Evolutionary conservation across 768 basidiomycete species (phyloP).

Genomic region (Gautieria morchelliformis): DNA sequence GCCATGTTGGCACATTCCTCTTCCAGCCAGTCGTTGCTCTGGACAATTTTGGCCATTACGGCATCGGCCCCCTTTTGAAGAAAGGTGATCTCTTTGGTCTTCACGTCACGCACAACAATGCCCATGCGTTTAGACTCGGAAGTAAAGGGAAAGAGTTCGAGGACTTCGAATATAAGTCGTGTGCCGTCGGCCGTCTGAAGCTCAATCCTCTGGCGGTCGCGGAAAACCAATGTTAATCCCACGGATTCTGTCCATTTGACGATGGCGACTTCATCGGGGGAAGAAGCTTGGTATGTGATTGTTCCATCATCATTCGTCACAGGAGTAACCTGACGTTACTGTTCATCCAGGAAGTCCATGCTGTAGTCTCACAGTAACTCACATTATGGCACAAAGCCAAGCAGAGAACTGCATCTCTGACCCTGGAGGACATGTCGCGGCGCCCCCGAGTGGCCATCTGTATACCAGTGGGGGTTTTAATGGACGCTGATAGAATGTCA

Average conservation of each 20-base stretch:
- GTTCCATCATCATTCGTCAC: slow-evolving; percentile 90
- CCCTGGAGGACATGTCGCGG: slow-evolving; percentile 89
- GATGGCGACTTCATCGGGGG: slow-evolving; percentile 98
- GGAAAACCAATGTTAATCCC: slow-evolving; percentile 78
- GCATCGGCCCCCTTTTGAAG: slow-evolving; percentile 97
- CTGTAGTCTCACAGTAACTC: slow-evolving; percentile 16
- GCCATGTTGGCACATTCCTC: slow-evolving; percentile 99
- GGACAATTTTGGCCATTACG: slow-evolving; percentile 94
- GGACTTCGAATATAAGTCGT: slow-evolving; percentile 67
- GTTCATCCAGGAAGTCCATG: background rate
- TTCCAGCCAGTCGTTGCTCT: slow-evolving; percentile 97
- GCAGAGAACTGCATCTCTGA: slow-evolving; percentile 87
- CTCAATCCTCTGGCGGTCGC: slow-evolving; percentile 86
- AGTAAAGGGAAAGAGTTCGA: slow-evolving; percentile 96
- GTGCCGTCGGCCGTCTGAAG: slow-evolving; percentile 62
- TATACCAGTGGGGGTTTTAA: slow-evolving; percentile 51
- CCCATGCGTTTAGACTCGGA: slow-evolving; percentile 99
- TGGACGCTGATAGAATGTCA: background rate
- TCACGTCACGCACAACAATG: slow-evolving; percentile 78
- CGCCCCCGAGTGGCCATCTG: slow-evolving; percentile 81
- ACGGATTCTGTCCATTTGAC: slow-evolving; percentile 96
- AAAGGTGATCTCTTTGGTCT: slow-evolving; percentile 74
- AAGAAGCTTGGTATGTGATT: slow-evolving; percentile 96
- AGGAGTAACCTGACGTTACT: slow-evolving; percentile 70
- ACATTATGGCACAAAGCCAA: slow-evolving; percentile 96